phyloP scores from a whole-genome alignment of 768 basidiomycete genomes.

The Suillus paluster region DNA sequence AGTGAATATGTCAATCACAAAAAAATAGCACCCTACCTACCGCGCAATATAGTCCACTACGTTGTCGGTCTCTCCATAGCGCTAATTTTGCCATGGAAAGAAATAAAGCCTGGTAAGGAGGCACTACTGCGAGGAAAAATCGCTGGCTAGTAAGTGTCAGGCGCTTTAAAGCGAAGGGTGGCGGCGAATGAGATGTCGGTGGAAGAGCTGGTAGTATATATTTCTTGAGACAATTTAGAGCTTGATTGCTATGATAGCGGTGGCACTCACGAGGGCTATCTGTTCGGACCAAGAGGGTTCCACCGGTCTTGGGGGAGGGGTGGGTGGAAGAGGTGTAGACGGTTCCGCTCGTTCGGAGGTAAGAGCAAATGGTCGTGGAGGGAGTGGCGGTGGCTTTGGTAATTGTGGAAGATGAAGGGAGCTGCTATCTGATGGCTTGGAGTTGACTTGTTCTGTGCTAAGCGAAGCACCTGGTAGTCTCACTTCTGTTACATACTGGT shows the following conservation, averaged over 20 bases:
- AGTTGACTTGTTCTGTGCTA: slow-evolving; percentile 27
- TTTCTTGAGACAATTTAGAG: slow-evolving; percentile 28
- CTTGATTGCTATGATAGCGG: slow-evolving; percentile 12
- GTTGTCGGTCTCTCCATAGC: slow-evolving; percentile 55
- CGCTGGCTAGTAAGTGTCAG: slow-evolving; percentile 56
- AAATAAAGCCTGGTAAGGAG: slow-evolving; percentile 53
- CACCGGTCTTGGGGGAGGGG: slow-evolving; percentile 11
- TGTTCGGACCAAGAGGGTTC: slow-evolving; percentile 30
- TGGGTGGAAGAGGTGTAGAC: slow-evolving; percentile 11
- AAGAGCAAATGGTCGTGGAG: slow-evolving; percentile 2
- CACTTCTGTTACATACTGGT: slow-evolving; percentile 66
- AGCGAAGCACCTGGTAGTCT: slow-evolving; percentile 32
- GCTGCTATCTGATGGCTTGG: background rate
- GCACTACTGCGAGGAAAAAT: slow-evolving; percentile 56
- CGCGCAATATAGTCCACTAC: slow-evolving; percentile 52
- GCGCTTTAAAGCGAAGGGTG: slow-evolving; percentile 58
- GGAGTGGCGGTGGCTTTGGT: slow-evolving; percentile 6
- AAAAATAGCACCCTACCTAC: slow-evolving; percentile 41
- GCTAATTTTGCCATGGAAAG: slow-evolving; percentile 46
- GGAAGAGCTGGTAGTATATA: slow-evolving; percentile 55
- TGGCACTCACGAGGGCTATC: slow-evolving; percentile 29
- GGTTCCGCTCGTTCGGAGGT: background rate
- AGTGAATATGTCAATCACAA: slow-evolving; percentile 6
- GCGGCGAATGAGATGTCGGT: slow-evolving; percentile 39
- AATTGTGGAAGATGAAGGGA: background rate